phyloP scores from a whole-genome alignment of 495 filamentous ascomycete genomes.

The Podospora pseudocomata region DNA sequence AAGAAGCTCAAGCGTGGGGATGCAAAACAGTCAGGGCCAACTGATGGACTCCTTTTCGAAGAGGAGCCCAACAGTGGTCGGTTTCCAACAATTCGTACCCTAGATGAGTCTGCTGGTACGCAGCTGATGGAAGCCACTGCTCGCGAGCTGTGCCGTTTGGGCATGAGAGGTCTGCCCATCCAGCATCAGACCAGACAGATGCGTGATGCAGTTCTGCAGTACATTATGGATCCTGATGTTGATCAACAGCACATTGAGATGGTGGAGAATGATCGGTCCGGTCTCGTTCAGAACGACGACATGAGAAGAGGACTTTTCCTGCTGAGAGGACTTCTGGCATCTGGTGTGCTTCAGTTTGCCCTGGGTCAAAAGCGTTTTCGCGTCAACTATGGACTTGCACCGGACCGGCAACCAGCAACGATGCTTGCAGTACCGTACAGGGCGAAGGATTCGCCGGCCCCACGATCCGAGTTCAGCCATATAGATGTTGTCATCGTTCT shows the following conservation, averaged over 20 bases:
- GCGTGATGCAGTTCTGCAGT: conserved; percentile 40
- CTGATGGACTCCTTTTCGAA: conserved; percentile 18
- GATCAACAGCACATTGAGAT: conserved; percentile 28
- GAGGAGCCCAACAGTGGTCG: conserved; percentile 11
- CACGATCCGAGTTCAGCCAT: conserved; percentile 68
- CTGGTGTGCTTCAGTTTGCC: conserved; percentile 52
- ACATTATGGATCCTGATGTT: conserved; percentile 39
- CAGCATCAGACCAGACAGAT: conserved; percentile 35
- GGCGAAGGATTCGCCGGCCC: conserved; percentile 63
- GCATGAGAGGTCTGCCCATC: conserved; percentile 41
- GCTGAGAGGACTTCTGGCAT: conserved; percentile 58
- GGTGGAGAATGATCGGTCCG: conserved; percentile 33
- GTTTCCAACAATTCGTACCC: conserved; percentile 47
- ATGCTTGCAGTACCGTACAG: conserved; percentile 66
- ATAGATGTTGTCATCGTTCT: conserved; percentile 65
- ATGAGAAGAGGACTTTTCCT: conserved; percentile 48
- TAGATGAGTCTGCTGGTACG: conserved; percentile 35
- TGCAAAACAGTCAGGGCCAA: conserved; percentile 35
- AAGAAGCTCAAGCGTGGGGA: conserved; percentile 28
- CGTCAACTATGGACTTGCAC: conserved; percentile 63
- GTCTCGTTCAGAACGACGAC: conserved; percentile 33
- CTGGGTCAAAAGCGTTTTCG: conserved; percentile 60
- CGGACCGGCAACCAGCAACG: conserved; percentile 37
- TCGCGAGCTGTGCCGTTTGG: conserved; percentile 36
- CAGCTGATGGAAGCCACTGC: conserved; percentile 32